Conservation (phyloP, 1,139 yeast genomes). For the Saccharomycopsis crataegensis region DNA sequence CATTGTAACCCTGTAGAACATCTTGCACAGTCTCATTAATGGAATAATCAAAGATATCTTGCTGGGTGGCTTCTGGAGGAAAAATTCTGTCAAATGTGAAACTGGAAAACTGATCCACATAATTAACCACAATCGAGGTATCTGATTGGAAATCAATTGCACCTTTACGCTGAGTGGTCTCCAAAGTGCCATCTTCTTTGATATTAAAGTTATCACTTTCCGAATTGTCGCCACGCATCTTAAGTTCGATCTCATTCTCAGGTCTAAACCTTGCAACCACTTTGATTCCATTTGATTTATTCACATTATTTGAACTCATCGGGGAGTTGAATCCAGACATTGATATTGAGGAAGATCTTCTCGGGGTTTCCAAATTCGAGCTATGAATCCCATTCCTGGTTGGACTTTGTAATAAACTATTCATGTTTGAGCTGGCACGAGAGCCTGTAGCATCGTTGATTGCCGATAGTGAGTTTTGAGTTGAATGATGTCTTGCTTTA, state of each 20-base stretch:
- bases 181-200: not conserved
- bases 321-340: too few relatives aligned
- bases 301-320: not conserved
- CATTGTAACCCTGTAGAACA: slow-evolving; percentile 72
- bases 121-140: slow-evolving; percentile 8
- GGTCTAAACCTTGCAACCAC: slow-evolving; percentile 68
- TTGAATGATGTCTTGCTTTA: too few relatives aligned
- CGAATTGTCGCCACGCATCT: slow-evolving; percentile 7
- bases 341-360: too few relatives aligned
- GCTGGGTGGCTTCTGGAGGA: slow-evolving; percentile 41
- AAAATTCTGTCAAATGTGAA: slow-evolving; percentile 70
- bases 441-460: too few relatives aligned
- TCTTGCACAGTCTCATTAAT: slow-evolving; percentile 57
- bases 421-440: too few relatives aligned
- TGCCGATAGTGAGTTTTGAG: too few relatives aligned
- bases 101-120: slow-evolving; percentile 30
- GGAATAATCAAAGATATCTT: slow-evolving; percentile 56
- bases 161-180: not conserved
- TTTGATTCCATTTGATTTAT: slow-evolving; percentile 35
- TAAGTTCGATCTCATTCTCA: slow-evolving; percentile 31
- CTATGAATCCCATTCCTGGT: too few relatives aligned
- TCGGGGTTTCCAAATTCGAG: too few relatives aligned
- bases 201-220: not conserved
- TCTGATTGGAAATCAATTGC: slow-evolving; percentile 18
- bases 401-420: too few relatives aligned